These are phyloP conservation scores for Arctium minus DNA, from an alignment of 129 eudicot genomes.

Conservation along the genomic window DNA sequence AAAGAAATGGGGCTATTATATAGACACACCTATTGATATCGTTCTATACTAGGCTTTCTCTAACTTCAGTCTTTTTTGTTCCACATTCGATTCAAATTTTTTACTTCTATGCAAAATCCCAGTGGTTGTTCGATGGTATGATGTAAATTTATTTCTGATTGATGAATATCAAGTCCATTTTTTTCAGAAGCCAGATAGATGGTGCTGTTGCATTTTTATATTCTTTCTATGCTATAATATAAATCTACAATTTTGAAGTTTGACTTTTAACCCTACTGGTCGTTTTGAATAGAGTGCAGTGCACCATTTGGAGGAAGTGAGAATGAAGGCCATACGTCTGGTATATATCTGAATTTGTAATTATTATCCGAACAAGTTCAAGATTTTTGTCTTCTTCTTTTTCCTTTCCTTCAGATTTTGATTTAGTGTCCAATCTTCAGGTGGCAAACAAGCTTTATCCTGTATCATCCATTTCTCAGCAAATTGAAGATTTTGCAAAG, in stretches of 20 bases:
- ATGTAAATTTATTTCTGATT: no score
- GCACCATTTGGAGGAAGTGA: conserved; percentile 96
- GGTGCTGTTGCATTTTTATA: not conserved
- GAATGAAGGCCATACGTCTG: conserved; percentile 96
- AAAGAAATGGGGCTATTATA: not conserved
- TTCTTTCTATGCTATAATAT: not conserved
- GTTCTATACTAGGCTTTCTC: not conserved
- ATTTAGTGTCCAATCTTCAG: conserved; percentile 29
- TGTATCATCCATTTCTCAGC: conserved; percentile 50
- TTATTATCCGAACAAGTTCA: not conserved
- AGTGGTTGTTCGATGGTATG: no score
- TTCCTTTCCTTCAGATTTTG: conserved; percentile 1
- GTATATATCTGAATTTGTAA: conserved; percentile 38
- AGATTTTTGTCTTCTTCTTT: not conserved
- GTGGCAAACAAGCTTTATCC: conserved; percentile 98
- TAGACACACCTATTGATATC: not conserved
- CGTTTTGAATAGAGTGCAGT: conserved; percentile 68
- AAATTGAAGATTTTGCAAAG: conserved; percentile 91
- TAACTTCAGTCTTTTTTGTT: no score
- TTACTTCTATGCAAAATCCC: no score
- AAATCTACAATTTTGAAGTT: not conserved
- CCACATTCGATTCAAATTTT: no score
- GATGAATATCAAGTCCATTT: no score
- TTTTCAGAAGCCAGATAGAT: no score
- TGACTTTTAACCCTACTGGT: conserved; percentile 24